Conservation (phyloP, 495 filamentous ascomycete genomes). For the Tuber umbilicatum region DNA sequence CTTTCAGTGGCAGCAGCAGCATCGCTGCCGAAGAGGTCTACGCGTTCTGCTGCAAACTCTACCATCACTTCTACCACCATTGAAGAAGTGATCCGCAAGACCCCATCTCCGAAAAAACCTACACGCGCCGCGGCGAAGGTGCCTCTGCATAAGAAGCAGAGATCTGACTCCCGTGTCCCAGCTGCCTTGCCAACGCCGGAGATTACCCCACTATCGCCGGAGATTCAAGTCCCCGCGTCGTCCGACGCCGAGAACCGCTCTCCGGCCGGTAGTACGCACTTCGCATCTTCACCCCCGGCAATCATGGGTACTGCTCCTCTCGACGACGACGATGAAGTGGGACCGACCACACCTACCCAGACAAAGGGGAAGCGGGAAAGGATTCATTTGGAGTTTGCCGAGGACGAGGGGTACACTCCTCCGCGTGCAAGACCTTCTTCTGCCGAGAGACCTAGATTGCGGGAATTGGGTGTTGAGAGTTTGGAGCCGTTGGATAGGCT, state of each 20-base stretch:
- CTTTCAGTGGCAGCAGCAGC: not conserved
- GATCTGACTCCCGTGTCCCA: slow-evolving; percentile 2
- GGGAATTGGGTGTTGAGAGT: slow-evolving; percentile 32
- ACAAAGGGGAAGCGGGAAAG: not conserved
- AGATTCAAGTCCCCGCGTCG: slow-evolving; percentile 31
- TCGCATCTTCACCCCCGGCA: slow-evolving; percentile 34
- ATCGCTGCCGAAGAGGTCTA: slow-evolving; percentile 19
- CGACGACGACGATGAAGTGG: not conserved
- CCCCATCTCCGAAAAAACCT: slow-evolving; percentile 19
- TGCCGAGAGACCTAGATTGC: slow-evolving; percentile 32
- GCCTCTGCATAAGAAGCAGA: slow-evolving; percentile 6
- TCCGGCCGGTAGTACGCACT: slow-evolving; percentile 8
- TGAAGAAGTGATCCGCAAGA: not conserved
- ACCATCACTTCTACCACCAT: slow-evolving; percentile 3
- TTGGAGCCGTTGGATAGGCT: slow-evolving; percentile 26
- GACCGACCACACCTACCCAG: not conserved
- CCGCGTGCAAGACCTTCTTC: slow-evolving; percentile 21
- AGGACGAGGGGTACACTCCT: slow-evolving; percentile 37
- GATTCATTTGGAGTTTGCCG: slow-evolving; percentile 26
- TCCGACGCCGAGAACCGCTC: slow-evolving; percentile 39
- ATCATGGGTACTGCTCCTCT: slow-evolving; percentile 19
- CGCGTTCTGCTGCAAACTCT: slow-evolving; percentile 17
- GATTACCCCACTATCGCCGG: slow-evolving; percentile 12
- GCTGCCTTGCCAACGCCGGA: slow-evolving; percentile 1
- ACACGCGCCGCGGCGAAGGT: slow-evolving; percentile 13